A percentile compares a stretch with the other conserved stretches of the same genome.
Conservation (phyloP, 202 grass and related monocot species). For the Dendrocalamus latiflorus region DNA sequence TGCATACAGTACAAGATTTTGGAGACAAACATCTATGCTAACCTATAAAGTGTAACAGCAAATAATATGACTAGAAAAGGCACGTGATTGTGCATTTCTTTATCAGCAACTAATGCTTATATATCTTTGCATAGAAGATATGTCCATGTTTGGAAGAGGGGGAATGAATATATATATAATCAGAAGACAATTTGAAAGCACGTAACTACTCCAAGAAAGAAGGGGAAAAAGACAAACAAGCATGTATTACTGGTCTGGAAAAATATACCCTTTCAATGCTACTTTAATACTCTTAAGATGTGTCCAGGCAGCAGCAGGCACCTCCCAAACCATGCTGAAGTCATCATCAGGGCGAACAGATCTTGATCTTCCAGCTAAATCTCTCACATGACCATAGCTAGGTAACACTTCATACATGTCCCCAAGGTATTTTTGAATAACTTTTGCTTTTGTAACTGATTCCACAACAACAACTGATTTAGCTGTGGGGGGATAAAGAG, state of each 20-base stretch:
- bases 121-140: neutral
- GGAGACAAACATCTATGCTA: neutral
- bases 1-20: conserved; percentile 12
- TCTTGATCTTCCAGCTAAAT: conserved; percentile 85
- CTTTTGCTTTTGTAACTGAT: conserved; percentile 87
- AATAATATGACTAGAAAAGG: conserved; percentile 6
- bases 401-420: conserved; percentile 81
- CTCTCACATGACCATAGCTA: conserved; percentile 97
- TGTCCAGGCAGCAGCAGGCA: conserved; percentile 91
- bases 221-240: neutral
- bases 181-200: neutral
- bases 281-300: conserved; percentile 92
- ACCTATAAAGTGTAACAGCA: neutral
- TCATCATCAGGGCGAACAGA: conserved; percentile 94
- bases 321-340: conserved; percentile 99
- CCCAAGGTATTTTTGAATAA: conserved; percentile 98
- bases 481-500: conserved; percentile 70
- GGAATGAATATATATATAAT: neutral
- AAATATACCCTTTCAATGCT: conserved; percentile 76
- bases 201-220: neutral
- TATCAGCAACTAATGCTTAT: neutral
- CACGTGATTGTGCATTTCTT: conserved; percentile 8
- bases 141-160: neutral
- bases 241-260: neutral
- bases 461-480: conserved; percentile 97